Conservation (phyloP, 2,329 filamentous ascomycete species). For the Pyricularia sp. region DNA sequence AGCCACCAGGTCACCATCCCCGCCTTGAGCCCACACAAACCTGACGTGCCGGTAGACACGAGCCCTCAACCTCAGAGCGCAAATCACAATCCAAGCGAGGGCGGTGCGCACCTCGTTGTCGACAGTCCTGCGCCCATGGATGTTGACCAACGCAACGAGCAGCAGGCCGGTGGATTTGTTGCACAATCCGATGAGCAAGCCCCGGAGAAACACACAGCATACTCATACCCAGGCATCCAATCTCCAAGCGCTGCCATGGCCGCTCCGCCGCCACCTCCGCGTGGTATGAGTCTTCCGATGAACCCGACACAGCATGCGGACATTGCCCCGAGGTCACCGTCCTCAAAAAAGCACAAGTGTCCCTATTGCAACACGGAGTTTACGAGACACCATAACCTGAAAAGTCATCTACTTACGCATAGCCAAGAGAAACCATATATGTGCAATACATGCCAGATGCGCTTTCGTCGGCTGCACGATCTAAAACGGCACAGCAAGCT, state of each 20-base stretch:
- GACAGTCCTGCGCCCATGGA: slow-evolving; percentile 47
- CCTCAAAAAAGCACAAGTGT: slow-evolving; percentile 85
- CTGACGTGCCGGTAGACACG: not conserved
- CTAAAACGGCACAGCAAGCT: slow-evolving; percentile 94
- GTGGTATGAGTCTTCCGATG: slow-evolving; percentile 51
- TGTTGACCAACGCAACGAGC: slow-evolving; percentile 33
- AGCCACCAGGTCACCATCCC: slow-evolving; percentile 25
- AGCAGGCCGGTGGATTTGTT: slow-evolving; percentile 14
- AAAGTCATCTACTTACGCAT: slow-evolving; percentile 93
- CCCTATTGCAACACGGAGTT: slow-evolving; percentile 96
- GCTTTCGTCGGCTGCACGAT: slow-evolving; percentile 88
- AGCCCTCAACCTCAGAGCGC: slow-evolving; percentile 25
- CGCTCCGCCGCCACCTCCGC: slow-evolving; percentile 29
- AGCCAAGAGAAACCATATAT: slow-evolving; percentile 97
- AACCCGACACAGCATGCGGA: slow-evolving; percentile 25
- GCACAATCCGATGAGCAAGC: slow-evolving; percentile 34
- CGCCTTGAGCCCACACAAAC: slow-evolving; percentile 17
- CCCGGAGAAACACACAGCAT: slow-evolving; percentile 40
- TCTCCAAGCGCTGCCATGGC: slow-evolving; percentile 31
- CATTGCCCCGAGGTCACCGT: slow-evolving; percentile 55
- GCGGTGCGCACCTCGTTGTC: slow-evolving; percentile 28
- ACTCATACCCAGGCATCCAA: slow-evolving; percentile 46
- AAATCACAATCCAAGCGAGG: slow-evolving; percentile 27
- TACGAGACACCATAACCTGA: slow-evolving; percentile 93
- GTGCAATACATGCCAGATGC: slow-evolving; percentile 85